Percentiles rank a stretch among this genome's conserved stretches.
These are phyloP conservation scores for Talaromyces proteolyticus DNA, from an alignment of 495 filamentous ascomycete genomes.

Conservation along the genomic window DNA sequence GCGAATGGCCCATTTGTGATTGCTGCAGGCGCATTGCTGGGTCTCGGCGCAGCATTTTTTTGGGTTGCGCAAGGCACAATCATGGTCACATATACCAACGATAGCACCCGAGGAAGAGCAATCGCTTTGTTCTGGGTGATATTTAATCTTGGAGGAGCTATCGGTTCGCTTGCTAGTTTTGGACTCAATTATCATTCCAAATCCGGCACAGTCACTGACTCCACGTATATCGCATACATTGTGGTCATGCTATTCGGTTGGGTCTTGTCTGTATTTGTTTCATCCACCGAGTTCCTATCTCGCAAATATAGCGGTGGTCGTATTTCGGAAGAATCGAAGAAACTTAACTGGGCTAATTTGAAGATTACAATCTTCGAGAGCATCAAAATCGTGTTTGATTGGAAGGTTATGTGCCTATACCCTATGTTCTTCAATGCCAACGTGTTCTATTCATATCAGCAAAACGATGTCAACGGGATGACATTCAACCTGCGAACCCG, in stretches of 20 bases:
- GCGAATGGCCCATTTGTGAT: constrained; percentile 69
- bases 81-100: constrained; percentile 47
- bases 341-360: constrained; percentile 10
- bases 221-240: constrained; percentile 44
- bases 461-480: constrained; percentile 47
- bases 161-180: constrained; percentile 43
- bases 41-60: constrained; percentile 42
- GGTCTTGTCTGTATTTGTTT: constrained; percentile 47
- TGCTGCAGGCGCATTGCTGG: constrained; percentile 48
- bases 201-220: constrained; percentile 36
- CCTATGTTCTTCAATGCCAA: constrained; percentile 60
- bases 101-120: constrained; percentile 41
- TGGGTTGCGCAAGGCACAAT: constrained; percentile 53
- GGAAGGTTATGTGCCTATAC: constrained; percentile 38
- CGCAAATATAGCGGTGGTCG: constrained; percentile 40
- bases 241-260: constrained; percentile 41
- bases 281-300: constrained; percentile 20
- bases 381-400: constrained; percentile 15
- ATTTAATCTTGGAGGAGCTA: constrained; percentile 46
- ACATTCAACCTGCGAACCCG: constrained; percentile 44
- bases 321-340: constrained; percentile 29
- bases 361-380: not conserved
- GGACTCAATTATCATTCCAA: constrained; percentile 39
- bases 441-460: constrained; percentile 72
- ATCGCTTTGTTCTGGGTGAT: constrained; percentile 50